Evolutionary conservation across 1,139 yeast genomes (phyloP).

Genomic region (Spathaspora sp.): DNA sequence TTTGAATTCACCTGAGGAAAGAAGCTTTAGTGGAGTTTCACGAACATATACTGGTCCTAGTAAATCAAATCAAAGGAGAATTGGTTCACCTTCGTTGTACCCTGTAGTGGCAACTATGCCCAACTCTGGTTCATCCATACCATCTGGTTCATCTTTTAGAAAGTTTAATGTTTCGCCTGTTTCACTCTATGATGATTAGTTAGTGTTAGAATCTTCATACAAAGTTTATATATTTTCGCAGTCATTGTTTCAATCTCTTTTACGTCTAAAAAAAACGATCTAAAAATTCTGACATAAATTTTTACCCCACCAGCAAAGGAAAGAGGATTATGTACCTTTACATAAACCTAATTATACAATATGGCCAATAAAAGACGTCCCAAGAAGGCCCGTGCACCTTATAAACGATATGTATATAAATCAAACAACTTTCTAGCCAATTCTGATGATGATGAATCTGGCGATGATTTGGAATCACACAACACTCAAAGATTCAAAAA

Average conservation of each 20-base stretch:
- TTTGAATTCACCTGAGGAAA: slow-evolving; percentile 1
- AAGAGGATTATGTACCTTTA: neutral
- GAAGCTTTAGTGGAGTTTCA: neutral
- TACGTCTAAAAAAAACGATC: too few relatives aligned
- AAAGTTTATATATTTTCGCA: neutral
- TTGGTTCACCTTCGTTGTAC: neutral
- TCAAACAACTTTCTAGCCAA: slow-evolving; percentile 38
- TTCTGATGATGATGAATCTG: slow-evolving; percentile 37
- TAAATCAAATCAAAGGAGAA: neutral
- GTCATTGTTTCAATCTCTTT: neutral
- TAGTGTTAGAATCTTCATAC: neutral
- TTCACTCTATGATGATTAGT: neutral
- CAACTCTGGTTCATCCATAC: neutral
- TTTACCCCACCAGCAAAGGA: slow-evolving; percentile 1
- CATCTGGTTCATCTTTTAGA: neutral
- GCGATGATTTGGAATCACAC: slow-evolving; percentile 21
- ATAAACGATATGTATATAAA: slow-evolving; percentile 73
- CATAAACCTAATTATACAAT: slow-evolving; percentile 17
- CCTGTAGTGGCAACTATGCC: neutral
- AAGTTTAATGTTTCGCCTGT: neutral
- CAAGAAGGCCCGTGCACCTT: slow-evolving; percentile 74
- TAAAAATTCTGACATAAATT: neutral
- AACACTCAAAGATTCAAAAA: slow-evolving; percentile 26
- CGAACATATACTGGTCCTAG: neutral
- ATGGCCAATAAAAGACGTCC: slow-evolving; percentile 90